Evolutionary conservation across 1,284 basidiomycete species (phyloP).

Genomic region (Cerioporus squamosus): DNA sequence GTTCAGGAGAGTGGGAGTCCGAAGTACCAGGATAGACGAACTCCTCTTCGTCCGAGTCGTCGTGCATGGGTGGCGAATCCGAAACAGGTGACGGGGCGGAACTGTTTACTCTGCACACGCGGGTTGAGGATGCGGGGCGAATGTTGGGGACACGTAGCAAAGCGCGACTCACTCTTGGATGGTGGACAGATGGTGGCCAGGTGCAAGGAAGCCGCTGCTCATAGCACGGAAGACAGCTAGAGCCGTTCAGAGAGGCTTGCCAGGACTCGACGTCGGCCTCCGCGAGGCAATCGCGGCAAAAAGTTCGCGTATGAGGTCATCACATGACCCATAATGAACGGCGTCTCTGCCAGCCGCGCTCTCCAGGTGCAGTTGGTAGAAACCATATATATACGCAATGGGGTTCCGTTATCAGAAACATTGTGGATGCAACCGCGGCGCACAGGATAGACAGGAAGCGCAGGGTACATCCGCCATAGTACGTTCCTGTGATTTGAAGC

Average conservation of each 20-base stretch:
- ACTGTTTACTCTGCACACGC: constrained; percentile 29
- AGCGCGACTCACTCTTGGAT: constrained; percentile 49
- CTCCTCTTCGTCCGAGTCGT: constrained; percentile 35
- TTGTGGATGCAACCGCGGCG: too few relatives aligned
- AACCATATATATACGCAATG: too few relatives aligned
- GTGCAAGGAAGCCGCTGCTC: constrained; percentile 19
- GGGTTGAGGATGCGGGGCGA: not conserved
- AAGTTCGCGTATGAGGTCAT: constrained; percentile 17
- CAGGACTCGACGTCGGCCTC: not conserved
- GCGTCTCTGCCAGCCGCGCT: too few relatives aligned
- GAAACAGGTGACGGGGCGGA: constrained; percentile 26
- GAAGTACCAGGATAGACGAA: constrained; percentile 37
- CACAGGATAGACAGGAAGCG: too few relatives aligned
- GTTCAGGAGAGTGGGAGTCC: too few relatives aligned
- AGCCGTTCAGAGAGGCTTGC: constrained; percentile 3
- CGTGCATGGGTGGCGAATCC: constrained; percentile 24
- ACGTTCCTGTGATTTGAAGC: too few relatives aligned
- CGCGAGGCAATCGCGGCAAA: constrained; percentile 20
- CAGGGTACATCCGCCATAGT: too few relatives aligned
- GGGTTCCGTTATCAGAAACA: too few relatives aligned
- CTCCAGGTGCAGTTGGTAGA: too few relatives aligned
- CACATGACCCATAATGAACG: not conserved
- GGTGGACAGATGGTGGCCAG: constrained; percentile 39
- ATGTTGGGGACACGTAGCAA: not conserved
- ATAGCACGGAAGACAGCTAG: constrained; percentile 13